Evolutionary conservation across 2,329 filamentous ascomycete species (phyloP).

Genomic region (Ophiostoma sp.): DNA sequence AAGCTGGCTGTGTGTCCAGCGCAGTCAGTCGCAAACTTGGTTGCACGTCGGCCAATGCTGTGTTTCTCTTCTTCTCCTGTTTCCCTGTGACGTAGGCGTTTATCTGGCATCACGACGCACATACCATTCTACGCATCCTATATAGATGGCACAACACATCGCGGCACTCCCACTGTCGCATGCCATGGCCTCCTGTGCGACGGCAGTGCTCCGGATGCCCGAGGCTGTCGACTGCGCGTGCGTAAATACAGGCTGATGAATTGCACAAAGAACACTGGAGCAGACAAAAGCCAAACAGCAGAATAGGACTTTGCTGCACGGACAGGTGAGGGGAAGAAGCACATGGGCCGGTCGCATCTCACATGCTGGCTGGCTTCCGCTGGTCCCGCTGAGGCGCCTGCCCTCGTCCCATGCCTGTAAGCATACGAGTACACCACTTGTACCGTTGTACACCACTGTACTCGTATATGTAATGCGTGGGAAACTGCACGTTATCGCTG

Average conservation of each 20-base stretch:
- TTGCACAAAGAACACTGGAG: no score
- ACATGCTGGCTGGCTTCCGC: conserved; percentile 1
- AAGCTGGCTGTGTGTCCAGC: no score
- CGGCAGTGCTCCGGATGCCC: not conserved
- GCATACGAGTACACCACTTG: no score
- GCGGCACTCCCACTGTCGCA: not conserved
- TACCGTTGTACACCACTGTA: not conserved
- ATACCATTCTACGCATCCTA: no score
- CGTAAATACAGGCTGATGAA: not conserved
- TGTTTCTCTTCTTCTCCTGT: no score
- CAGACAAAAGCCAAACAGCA: no score
- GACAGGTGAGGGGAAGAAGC: not conserved
- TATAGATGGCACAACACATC: no score
- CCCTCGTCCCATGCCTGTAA: no score
- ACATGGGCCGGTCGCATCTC: not conserved
- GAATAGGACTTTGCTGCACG: not conserved
- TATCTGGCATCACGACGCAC: no score
- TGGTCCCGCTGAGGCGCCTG: conserved; percentile 2
- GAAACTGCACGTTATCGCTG: not conserved
- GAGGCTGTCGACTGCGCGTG: not conserved
- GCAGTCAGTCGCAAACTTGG: no score
- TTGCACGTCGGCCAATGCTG: no score
- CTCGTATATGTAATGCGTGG: conserved; percentile 7
- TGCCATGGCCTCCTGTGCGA: not conserved
- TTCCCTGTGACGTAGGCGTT: no score